These are phyloP conservation scores for Tagetes patula DNA, from an alignment of 129 eudicot genomes.

Conservation along the genomic window DNA sequence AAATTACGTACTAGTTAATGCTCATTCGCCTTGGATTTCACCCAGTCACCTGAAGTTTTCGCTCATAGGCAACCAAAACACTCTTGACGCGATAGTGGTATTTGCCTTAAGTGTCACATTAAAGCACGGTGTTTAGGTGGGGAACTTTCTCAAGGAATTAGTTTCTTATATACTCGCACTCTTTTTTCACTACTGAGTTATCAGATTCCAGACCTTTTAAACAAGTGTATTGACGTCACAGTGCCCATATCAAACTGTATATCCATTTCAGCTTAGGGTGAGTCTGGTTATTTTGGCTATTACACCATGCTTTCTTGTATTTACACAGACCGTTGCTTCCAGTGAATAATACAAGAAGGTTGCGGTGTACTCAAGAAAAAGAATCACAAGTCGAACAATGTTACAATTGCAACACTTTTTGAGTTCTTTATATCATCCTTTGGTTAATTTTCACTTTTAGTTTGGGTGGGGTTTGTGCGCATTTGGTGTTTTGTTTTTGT, in stretches of 20 bases:
- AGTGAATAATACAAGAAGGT: not conserved
- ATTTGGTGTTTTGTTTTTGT: slow-evolving; percentile 15
- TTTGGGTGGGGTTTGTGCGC: slow-evolving; percentile 6
- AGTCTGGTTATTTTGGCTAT: slow-evolving; percentile 4
- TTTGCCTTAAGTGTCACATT: not conserved
- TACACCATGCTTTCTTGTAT: slow-evolving; percentile 10
- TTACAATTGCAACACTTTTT: not conserved
- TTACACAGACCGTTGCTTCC: not conserved
- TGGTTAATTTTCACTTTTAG: not conserved
- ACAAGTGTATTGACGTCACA: not conserved
- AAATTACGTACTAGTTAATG: not conserved
- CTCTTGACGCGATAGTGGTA: too few relatives aligned
- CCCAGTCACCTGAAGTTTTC: too few relatives aligned
- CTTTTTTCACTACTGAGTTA: not conserved
- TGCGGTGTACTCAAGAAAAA: not conserved
- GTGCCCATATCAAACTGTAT: not conserved
- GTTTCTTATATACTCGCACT: not conserved
- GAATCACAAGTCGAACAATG: not conserved
- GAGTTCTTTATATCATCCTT: not conserved
- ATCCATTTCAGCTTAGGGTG: not conserved
- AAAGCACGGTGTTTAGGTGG: not conserved
- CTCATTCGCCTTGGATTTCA: not conserved
- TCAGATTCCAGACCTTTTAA: not conserved
- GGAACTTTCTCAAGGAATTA: not conserved
- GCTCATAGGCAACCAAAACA: not conserved